Base-by-base conservation (phyloP, 495 filamentous ascomycete species). In the Lasiosphaeria ovina region DNA sequence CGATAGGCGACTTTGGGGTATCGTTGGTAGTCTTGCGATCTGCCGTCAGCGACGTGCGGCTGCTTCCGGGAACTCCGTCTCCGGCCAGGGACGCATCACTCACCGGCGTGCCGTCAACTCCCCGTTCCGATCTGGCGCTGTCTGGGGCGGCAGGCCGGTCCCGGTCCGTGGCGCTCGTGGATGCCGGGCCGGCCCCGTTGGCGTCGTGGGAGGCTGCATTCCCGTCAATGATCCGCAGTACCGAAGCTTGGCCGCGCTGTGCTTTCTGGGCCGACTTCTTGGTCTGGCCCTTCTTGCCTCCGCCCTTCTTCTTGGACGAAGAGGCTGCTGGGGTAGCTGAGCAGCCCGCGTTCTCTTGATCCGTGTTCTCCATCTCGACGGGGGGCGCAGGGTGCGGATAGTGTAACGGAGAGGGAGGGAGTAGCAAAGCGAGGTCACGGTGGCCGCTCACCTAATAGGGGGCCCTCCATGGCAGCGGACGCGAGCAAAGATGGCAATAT, bases 151-250 rank as follows among this genome's bases (percentile, higher is more conserved):
- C 8, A 50, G 48, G 7, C n/a, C 8, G n/a, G 16, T 50, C 8
- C n/a, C 47, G 11, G 47, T 50, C 31, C 3, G 47, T n/a, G 31
- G 47, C 14, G n/a, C n/a, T 50, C 12, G 12, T n/a, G 34, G 51
- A n/a, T 4, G 51, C 10, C 6, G 34, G 10, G 6, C 34, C 34
- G 3, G 31, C 17, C 1, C 34, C 33, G 33, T 35, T 16, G 31
- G 42, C 32, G 38, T 57, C 54, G 34, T 50, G 59, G 24, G 54
- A 16, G 48, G 40, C 63, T 66, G 58, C 61, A 58, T 65, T 64
- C 31, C 31, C 36, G 63, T 64, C 66, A 62, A 66, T 49, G 32
- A 48, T 34, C 50, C 59, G 57, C 7, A 53, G 54, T 3, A 62
- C 53, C 24, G 45, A 56, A 14, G 34, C 54, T 33, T 58, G 44